Evolutionary conservation across 2,329 filamentous ascomycete species (phyloP).

Genomic region (Scedosporium minutisporum): DNA sequence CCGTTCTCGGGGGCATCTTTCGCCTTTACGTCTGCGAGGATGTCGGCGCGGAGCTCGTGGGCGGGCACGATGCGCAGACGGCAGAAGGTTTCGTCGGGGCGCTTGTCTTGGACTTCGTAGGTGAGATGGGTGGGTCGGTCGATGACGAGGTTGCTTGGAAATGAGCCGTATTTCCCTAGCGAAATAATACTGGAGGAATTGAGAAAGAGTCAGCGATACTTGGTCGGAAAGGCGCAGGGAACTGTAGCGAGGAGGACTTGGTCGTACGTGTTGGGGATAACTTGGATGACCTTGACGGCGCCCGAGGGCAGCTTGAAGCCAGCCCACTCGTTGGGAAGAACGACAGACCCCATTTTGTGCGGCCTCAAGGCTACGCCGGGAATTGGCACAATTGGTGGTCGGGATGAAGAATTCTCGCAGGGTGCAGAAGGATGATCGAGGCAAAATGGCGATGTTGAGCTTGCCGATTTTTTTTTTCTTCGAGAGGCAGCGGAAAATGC

Average conservation of each 20-base stretch:
- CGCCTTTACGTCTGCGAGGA: constrained; percentile 41
- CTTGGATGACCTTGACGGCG: constrained; percentile 45
- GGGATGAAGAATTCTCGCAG: not conserved
- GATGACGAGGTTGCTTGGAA: constrained; percentile 80
- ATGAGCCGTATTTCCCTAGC: constrained; percentile 85
- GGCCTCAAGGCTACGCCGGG: not conserved
- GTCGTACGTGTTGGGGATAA: constrained; percentile 49
- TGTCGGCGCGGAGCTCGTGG: constrained; percentile 73
- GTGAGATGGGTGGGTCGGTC: constrained; percentile 88
- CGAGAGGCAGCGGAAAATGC: not conserved
- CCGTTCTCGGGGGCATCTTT: constrained; percentile 23
- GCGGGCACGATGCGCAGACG: constrained; percentile 70
- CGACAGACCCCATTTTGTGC: constrained; percentile 16
- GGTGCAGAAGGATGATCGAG: not conserved
- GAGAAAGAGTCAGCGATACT: constrained; percentile 12
- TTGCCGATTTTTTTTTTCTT: not conserved
- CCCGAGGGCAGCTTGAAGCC: constrained; percentile 51
- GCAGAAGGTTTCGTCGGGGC: constrained; percentile 53
- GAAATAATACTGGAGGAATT: constrained; percentile 59
- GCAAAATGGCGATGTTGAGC: not conserved
- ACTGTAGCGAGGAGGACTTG: constrained; percentile 5
- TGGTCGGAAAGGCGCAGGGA: constrained; percentile 4
- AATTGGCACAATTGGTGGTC: not conserved
- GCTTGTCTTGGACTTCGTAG: constrained; percentile 74
- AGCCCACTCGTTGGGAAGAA: constrained; percentile 52